Evolutionary conservation across 257 asterid genomes (phyloP), one percentile per base, ranked within the genome.

Genomic region (Solanum pinnatisectum): DNA sequence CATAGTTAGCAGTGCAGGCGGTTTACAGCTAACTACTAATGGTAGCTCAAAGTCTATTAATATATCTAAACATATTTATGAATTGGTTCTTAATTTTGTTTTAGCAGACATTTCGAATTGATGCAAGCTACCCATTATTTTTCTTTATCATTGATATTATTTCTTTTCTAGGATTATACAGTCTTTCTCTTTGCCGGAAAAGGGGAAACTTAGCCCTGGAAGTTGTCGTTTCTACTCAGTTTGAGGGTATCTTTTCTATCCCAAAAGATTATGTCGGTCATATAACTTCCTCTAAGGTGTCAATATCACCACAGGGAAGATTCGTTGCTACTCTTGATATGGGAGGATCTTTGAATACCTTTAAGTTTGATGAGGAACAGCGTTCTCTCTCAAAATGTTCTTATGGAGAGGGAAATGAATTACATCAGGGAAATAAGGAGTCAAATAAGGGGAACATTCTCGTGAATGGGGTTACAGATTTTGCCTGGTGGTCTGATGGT

Each of bases 401-500:
- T 86, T 84, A 87, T 86, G 92, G 89, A 88, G 91, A 71, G 92
- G 91, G 90, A 74, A 87, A 49, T 60, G 74, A 83, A 87, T 83
- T 90, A n/a, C 82, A 88, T 88, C 90, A 86, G 30, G 87, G 73
- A 86, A 84, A 72, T 87, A 93, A 90, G 82, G 72, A 78, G 33
- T 90, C 94, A 87, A 90, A 87, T 88, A 73, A 89, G 81, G 88
- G 89, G 87, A 86, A 87, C 49, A 92, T 89, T 84, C 82, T 59
- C 79, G 74, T 92, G 71, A 92, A 88, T 42, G 93, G 94, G 87
- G 68, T 94, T 85, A 87, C 92, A 90, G 99, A 96, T 92, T 97
- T 96, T 89, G 88, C 98, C 89, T 97, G 99, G 99, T 97, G 99
- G 99, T 95, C 98, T 87, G 93, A 95, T 87, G 92, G 90, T 88